A percentile compares a stretch with the other conserved stretches of the same genome.
Evolutionary conservation across 1,139 yeast genomes (phyloP).

Genomic region (Entelexis paramagnoliae): DNA sequence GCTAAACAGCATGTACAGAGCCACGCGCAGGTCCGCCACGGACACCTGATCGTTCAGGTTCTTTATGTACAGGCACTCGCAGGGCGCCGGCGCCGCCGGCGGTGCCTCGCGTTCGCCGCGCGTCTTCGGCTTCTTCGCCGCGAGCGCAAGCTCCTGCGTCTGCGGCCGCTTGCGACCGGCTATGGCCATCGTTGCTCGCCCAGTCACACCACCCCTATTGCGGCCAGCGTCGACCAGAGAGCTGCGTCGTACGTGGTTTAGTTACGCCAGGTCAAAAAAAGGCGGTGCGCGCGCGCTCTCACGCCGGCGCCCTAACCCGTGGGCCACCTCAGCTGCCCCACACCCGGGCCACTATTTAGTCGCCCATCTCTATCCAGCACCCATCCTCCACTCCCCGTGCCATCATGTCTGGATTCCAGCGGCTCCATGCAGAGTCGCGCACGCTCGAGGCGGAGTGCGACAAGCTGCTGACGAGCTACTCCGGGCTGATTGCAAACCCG

Average conservation of each 20-base stretch:
- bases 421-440: constrained; percentile 16
- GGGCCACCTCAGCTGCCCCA: neutral
- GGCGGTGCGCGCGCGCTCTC: neutral
- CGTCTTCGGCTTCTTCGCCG: neutral
- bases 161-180: constrained; percentile 3
- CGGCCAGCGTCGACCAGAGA: too few relatives aligned
- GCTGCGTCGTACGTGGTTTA: too few relatives aligned
- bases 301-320: neutral
- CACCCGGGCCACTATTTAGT: neutral
- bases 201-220: neutral
- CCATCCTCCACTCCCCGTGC: neutral
- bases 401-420: constrained; percentile 1
- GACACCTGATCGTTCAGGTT: constrained; percentile 58
- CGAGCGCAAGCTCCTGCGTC: neutral
- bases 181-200: neutral
- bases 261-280: too few relatives aligned
- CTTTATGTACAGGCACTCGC: constrained; percentile 51
- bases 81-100: constrained; percentile 18
- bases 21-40: constrained; percentile 39
- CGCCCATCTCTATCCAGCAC: too few relatives aligned
- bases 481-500: constrained; percentile 17
- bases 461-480: constrained; percentile 18
- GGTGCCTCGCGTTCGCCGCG: neutral
- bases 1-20: constrained; percentile 52
- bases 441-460: constrained; percentile 22